Evolutionary conservation across 176 grass and related monocot genomes (phyloP).

Genomic region (Zoysia pacifica): DNA sequence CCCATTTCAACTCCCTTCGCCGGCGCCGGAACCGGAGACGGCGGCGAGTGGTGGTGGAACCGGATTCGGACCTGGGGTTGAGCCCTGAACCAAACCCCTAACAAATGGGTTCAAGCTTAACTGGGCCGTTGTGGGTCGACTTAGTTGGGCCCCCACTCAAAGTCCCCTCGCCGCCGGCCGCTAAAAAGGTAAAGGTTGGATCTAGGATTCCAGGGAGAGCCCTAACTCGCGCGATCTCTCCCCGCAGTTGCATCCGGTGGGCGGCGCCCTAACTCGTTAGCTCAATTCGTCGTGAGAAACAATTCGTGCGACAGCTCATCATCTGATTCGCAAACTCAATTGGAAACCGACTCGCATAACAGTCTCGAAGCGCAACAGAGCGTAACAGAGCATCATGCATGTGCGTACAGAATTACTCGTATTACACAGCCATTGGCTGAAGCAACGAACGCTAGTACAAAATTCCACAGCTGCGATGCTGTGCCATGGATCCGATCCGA

Average conservation of each 20-base stretch:
- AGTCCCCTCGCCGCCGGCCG: background rate
- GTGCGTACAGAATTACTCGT: background rate
- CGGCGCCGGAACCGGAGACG: background rate
- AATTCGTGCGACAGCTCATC: background rate
- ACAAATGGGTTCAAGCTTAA: background rate
- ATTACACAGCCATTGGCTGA: background rate
- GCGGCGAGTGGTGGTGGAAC: slow-evolving; percentile 26
- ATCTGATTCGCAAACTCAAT: background rate
- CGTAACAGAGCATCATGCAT: background rate
- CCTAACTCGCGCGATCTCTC: no score
- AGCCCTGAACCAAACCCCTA: background rate
- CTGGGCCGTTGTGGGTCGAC: background rate
- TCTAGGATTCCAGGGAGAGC: no score
- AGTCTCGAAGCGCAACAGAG: background rate
- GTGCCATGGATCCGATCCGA: background rate
- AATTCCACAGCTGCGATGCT: background rate
- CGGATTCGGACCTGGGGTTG: background rate
- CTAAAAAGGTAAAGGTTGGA: no score
- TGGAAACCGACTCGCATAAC: background rate
- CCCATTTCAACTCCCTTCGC: slow-evolving; percentile 50
- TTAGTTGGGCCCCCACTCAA: background rate
- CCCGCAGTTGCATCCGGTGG: no score
- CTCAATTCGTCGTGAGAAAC: no score
- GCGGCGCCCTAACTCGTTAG: no score
- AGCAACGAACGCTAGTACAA: background rate